Evolutionary conservation across 352 stramenopile genomes (phyloP).

Genomic region (Pilasporangium apinafurcum): DNA sequence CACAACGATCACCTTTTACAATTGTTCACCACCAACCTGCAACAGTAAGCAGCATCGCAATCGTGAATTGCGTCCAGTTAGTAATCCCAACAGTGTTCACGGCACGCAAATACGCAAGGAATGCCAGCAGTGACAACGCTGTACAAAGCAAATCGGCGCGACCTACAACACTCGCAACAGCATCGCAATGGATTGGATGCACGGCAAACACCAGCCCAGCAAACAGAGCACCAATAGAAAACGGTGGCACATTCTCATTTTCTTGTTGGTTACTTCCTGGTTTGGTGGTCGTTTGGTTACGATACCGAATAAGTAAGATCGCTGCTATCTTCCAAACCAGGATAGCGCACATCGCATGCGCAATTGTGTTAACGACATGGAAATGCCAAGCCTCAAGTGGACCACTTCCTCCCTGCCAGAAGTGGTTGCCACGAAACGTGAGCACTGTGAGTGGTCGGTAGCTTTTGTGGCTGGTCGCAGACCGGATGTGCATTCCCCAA

Average conservation of each 20-base stretch:
- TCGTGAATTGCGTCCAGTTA: slow-evolving; percentile 9
- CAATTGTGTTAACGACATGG: slow-evolving; percentile 59
- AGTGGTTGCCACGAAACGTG: slow-evolving; percentile 51
- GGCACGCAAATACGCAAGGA: slow-evolving; percentile 46
- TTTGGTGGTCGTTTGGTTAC: not conserved
- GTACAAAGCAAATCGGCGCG: slow-evolving; percentile 86
- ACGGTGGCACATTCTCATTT: too few species aligned
- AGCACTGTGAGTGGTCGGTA: slow-evolving; percentile 75
- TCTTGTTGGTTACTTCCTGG: not conserved
- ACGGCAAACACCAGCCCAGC: slow-evolving; percentile 86
- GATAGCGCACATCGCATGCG: slow-evolving; percentile 53
- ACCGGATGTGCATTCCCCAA: slow-evolving; percentile 65
- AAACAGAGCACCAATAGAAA: slow-evolving; percentile 10
- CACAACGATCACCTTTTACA: too few species aligned
- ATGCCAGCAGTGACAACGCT: slow-evolving; percentile 48
- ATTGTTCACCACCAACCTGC: too few species aligned
- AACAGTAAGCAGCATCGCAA: slow-evolving; percentile 4
- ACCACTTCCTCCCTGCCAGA: slow-evolving; percentile 9
- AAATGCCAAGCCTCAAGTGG: slow-evolving; percentile 24
- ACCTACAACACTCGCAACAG: slow-evolving; percentile 87
- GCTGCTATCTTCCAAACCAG: slow-evolving; percentile 46
- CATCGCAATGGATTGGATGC: slow-evolving; percentile 89
- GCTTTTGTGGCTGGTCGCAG: slow-evolving; percentile 67
- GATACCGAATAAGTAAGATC: slow-evolving; percentile 21
- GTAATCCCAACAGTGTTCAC: slow-evolving; percentile 1